Evolutionary conservation across 108 stramenopile genomes (phyloP).

Genomic region (Conticribra guillardii): DNA sequence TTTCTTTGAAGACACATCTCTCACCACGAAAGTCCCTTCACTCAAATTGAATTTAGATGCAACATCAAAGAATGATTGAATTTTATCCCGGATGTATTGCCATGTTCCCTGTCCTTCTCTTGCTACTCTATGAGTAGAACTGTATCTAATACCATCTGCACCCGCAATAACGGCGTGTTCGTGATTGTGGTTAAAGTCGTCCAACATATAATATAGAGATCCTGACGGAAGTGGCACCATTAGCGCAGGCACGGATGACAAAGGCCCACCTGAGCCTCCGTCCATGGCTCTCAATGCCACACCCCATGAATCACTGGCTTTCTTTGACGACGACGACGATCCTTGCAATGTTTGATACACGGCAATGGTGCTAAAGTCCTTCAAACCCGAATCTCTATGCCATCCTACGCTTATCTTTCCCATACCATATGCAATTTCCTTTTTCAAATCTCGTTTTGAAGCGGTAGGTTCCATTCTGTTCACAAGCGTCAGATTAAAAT

Average conservation of each 20-base stretch:
- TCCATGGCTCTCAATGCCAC: constrained; percentile 71
- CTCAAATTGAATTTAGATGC: constrained; percentile 15
- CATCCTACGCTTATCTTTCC: constrained; percentile 83
- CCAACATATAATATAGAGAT: constrained; percentile 85
- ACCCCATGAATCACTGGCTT: constrained; percentile 52
- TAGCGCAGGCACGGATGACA: constrained; percentile 32
- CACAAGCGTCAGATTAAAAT: constrained; percentile 84
- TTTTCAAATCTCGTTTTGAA: constrained; percentile 55
- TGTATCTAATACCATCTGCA: constrained; percentile 51
- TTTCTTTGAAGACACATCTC: constrained; percentile 10
- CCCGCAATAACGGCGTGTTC: constrained; percentile 83
- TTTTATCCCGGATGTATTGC: constrained; percentile 60
- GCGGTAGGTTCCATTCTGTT: constrained; percentile 76
- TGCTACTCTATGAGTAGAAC: constrained; percentile 71
- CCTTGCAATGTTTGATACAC: constrained; percentile 71
- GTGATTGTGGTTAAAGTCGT: constrained; percentile 88
- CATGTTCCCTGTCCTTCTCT: constrained; percentile 56
- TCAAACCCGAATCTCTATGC: constrained; percentile 90
- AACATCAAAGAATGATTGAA: constrained; percentile 8
- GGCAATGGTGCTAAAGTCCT: constrained; percentile 74
- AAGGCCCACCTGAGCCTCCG: constrained; percentile 34
- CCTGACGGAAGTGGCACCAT: constrained; percentile 59
- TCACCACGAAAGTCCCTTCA: background rate
- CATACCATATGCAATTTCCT: constrained; percentile 54
- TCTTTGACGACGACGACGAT: background rate